phyloP scores from a whole-genome alignment of 257 asterid species.

The Gardenia jasminoides region DNA sequence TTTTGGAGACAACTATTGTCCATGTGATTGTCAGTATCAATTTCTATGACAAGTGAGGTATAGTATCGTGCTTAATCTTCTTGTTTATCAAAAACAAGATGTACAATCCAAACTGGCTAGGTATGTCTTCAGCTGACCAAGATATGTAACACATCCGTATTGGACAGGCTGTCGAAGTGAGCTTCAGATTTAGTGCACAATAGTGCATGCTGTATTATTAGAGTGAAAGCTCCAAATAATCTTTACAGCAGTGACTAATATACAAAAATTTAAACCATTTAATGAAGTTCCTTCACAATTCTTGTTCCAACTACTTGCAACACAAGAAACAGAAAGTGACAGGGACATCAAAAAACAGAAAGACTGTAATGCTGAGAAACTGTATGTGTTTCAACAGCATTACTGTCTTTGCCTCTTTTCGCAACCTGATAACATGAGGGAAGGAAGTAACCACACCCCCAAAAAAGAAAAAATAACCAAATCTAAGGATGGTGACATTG shows the following conservation, averaged over 20 bases:
- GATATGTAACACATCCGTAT: neutral
- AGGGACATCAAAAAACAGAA: neutral
- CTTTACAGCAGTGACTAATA: neutral
- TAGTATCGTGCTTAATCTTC: neutral
- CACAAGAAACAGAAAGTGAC: neutral
- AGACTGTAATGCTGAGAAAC: neutral
- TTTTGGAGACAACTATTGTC: neutral
- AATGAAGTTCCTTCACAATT: neutral
- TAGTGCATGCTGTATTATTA: neutral
- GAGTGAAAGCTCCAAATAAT: neutral
- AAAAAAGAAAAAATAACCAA: neutral
- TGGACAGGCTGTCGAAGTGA: neutral
- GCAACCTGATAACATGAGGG: neutral
- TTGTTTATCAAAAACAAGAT: neutral
- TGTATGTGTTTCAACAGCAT: neutral
- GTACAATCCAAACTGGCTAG: neutral
- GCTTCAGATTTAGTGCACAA: neutral
- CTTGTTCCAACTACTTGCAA: neutral
- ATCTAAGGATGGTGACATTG: neutral
- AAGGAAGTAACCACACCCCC: neutral
- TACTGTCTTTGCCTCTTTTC: neutral
- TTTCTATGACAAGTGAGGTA: too few relatives aligned
- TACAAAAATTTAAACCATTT: too few relatives aligned
- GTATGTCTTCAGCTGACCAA: neutral
- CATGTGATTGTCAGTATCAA: too few relatives aligned